Base-by-base conservation (phyloP, 2,329 filamentous ascomycete genomes). In the Colletotrichum abscissum region DNA sequence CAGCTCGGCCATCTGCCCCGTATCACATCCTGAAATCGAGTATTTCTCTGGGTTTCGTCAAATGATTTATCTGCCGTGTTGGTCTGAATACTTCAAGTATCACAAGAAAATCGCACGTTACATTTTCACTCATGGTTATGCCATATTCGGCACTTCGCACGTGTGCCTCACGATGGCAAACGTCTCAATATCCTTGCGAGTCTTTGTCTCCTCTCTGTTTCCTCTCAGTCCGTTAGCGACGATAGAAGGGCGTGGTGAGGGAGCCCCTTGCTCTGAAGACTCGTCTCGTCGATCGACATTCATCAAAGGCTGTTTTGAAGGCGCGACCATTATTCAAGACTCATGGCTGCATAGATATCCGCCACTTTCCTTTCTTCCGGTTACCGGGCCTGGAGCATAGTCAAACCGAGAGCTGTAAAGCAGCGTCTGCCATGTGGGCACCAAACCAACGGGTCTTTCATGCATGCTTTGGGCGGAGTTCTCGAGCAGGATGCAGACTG, bases 281-380 rank as follows among this genome's bases (percentile, higher is more conserved):
- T 22, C 28, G 16, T 19, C 16, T 60, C 26, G 6, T 49, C 58
- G 24, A 28, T 9, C n/a, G 7, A 28, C 2, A 4, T 26, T 33
- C 14, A 55, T 59, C 19, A 56, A 62, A 59, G 42, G 26, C 22
- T 30, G n/a, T n/a, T 2, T 5, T 12, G 0, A 22, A 26, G 35
- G 49, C 42, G 24, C 67, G 46, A 65, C 49, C 16, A 1, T 35
- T 19, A 26, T 16, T n/a, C 19, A 22, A 42, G 24, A 12, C 26
- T 6, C 22, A 49, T 28, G 35, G 5, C 35, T 62, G 28, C 46
- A 65, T 55, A n/a, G 16, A 49, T 49, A 22, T 35, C 56, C 55
- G 54, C 14, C 30, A 62, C 35, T 49, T 52, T 71, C 12, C 42
- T 62, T 70, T 65, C 67, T 62, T 4, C 30, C 35, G 26, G n/a